phyloP scores from a whole-genome alignment of 768 basidiomycete species.

The Rhizopogon vulgaris region DNA sequence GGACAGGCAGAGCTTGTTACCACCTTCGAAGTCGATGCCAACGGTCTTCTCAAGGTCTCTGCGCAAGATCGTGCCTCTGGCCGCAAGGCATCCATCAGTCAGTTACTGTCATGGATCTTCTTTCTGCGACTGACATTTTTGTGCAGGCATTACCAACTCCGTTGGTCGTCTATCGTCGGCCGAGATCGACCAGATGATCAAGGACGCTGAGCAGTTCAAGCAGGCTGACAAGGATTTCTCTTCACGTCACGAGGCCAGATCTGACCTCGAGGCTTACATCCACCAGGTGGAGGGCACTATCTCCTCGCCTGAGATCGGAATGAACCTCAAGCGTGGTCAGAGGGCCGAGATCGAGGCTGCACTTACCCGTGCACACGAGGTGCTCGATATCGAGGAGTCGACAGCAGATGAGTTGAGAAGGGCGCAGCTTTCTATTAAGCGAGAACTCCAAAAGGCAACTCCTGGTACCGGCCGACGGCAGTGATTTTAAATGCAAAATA shows the following conservation, averaged over 20 bases:
- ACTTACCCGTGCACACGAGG: slow-evolving; percentile 96
- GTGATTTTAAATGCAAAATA: slow-evolving; percentile 10
- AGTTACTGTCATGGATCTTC: slow-evolving; percentile 22
- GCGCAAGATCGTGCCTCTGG: slow-evolving; percentile 98
- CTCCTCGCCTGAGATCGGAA: slow-evolving; percentile 92
- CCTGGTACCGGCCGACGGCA: slow-evolving; percentile 65
- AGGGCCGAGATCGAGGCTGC: slow-evolving; percentile 94
- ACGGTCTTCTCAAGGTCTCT: slow-evolving; percentile 98
- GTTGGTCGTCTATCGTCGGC: slow-evolving; percentile 95
- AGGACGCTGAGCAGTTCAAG: slow-evolving; percentile 98
- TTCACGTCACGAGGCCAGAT: slow-evolving; percentile 95
- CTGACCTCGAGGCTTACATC: slow-evolving; percentile 95
- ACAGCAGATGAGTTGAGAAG: slow-evolving; percentile 93
- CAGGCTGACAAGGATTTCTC: slow-evolving; percentile 97
- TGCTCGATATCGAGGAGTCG: slow-evolving; percentile 95
- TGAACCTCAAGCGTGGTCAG: slow-evolving; percentile 98
- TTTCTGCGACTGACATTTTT: slow-evolving; percentile 7
- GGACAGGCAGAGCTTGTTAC: slow-evolving; percentile 99
- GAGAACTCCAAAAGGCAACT: slow-evolving; percentile 96
- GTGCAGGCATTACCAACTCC: slow-evolving; percentile 90
- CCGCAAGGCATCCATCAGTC: slow-evolving; percentile 97
- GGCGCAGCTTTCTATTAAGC: slow-evolving; percentile 91
- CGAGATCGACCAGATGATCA: slow-evolving; percentile 99
- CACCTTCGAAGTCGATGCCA: slow-evolving; percentile 99
- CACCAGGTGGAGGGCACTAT: slow-evolving; percentile 96